A percentile compares a stretch with the other conserved stretches of the same genome.
Evolutionary conservation across 305 asterid genomes (phyloP).

Genomic region (Fraxinus ornus): DNA sequence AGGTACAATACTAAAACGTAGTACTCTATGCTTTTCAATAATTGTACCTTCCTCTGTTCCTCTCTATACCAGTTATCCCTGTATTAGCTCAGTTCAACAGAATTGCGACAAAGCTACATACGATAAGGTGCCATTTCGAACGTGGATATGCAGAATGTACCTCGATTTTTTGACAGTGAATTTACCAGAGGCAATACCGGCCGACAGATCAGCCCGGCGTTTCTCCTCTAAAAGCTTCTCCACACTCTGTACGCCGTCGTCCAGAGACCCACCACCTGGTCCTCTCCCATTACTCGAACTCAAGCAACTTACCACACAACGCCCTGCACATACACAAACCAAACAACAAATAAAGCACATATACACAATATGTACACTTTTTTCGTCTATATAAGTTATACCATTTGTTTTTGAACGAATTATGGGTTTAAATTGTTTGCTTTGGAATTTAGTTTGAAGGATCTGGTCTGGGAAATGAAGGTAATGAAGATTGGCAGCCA

Average conservation of each 20-base stretch:
- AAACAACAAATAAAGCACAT: background rate
- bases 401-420: constrained; percentile 42
- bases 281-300: constrained; percentile 52
- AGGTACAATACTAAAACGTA: background rate
- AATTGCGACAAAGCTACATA: background rate
- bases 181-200: constrained; percentile 85
- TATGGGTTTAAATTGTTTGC: constrained; percentile 32
- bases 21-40: background rate
- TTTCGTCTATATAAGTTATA: constrained; percentile 17
- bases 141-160: constrained; percentile 29
- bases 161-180: constrained; percentile 72
- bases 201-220: constrained; percentile 75
- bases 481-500: constrained; percentile 63
- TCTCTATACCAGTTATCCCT: background rate
- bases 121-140: background rate
- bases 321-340: constrained; percentile 40
- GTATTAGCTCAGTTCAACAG: background rate
- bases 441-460: constrained; percentile 22
- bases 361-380: constrained; percentile 7
- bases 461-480: constrained; percentile 49
- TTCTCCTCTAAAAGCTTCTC: constrained; percentile 62
- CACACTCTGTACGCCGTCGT: constrained; percentile 52
- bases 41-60: background rate
- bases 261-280: constrained; percentile 24
- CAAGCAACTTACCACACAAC: constrained; percentile 50